phyloP scores from a whole-genome alignment of 2,329 filamentous ascomycete genomes.

The Fusarium veterinarium region DNA sequence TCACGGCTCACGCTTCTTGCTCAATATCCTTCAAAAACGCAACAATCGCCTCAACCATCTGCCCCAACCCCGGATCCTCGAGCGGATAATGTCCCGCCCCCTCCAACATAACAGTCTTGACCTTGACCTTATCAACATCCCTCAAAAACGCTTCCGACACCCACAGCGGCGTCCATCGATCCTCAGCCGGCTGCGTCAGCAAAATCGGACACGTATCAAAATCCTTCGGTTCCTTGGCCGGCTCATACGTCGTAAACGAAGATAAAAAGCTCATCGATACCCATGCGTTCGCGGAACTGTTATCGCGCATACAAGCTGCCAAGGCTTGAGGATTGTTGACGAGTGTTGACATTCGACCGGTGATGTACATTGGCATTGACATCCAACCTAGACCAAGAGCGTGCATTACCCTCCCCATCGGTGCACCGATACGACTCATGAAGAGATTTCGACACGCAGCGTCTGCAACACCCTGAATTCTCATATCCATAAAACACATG shows the following conservation, averaged over 20 bases:
- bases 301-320: neutral
- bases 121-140: neutral
- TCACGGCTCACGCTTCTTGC: neutral
- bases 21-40: constrained; percentile 6
- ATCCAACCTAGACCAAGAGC: neutral
- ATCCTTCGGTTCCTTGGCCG: neutral
- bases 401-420: neutral
- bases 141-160: neutral
- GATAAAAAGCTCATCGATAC: constrained; percentile 1
- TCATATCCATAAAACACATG: constrained; percentile 22
- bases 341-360: neutral
- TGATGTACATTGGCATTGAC: constrained; percentile 1
- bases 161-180: neutral
- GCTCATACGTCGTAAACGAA: neutral
- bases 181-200: neutral
- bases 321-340: neutral
- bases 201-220: constrained; percentile 16
- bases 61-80: neutral
- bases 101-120: constrained; percentile 6
- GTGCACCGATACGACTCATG: constrained; percentile 1
- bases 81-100: constrained; percentile 6
- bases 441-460: constrained; percentile 4
- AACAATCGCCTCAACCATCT: constrained; percentile 12
- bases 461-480: neutral
- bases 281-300: neutral